Conservation (phyloP, 208 protist genomes). For the Leptomonas pyrrhocoris region DNA sequence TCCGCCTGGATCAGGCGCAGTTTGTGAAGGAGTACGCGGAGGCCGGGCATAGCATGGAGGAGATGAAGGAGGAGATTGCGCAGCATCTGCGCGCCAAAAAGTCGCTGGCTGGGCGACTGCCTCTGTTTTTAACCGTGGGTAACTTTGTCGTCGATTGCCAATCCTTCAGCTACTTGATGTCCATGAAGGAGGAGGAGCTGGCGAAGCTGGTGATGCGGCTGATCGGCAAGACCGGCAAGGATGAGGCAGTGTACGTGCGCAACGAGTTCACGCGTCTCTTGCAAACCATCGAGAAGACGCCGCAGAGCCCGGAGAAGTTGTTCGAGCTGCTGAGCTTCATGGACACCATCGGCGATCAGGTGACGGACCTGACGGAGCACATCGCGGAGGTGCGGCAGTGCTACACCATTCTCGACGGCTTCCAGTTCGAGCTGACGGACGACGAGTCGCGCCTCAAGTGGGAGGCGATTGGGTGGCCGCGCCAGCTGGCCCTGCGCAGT, state of each 20-base stretch:
- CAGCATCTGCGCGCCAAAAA: conserved; percentile 90
- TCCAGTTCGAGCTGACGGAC: conserved; percentile 92
- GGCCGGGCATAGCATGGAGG: conserved; percentile 85
- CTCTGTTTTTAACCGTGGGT: conserved; percentile 91
- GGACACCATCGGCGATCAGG: conserved; percentile 78
- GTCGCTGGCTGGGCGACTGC: conserved; percentile 89
- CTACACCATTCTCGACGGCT: conserved; percentile 94
- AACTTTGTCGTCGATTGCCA: conserved; percentile 96
- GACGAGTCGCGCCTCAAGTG: conserved; percentile 95
- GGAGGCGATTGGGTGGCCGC: conserved; percentile 94
- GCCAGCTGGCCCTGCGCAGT: conserved; percentile 82
- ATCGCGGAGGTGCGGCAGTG: conserved; percentile 92
- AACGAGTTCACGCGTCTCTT: conserved; percentile 90
- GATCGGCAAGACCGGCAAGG: conserved; percentile 87
- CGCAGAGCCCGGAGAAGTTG: conserved; percentile 90
- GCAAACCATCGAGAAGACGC: conserved; percentile 78
- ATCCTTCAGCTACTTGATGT: conserved; percentile 92
- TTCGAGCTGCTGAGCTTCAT: conserved; percentile 92
- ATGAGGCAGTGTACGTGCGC: conserved; percentile 67
- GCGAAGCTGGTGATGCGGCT: conserved; percentile 92
- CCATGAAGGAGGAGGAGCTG: conserved; percentile 94
- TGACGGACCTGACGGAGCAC: conserved; percentile 69
- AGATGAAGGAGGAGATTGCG: conserved; percentile 92
- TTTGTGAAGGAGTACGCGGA: conserved; percentile 89
- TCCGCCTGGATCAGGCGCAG: conserved; percentile 84